Percentiles rank a stretch among this genome's conserved stretches.
Evolutionary conservation across 495 filamentous ascomycete species (phyloP).

Genomic region (Evansstolkia leycettana): DNA sequence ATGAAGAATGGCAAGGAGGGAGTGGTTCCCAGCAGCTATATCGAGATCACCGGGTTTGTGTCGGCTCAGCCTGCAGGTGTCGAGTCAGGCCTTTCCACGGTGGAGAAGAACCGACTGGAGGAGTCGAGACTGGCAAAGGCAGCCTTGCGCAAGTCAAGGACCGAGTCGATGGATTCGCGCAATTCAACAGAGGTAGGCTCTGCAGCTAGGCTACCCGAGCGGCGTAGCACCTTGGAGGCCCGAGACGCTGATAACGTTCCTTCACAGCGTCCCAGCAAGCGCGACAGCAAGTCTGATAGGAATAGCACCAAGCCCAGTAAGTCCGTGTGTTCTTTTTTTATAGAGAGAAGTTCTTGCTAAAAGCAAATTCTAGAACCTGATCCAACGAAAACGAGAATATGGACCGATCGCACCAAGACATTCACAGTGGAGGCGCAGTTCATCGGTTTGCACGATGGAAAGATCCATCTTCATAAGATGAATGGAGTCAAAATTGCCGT

Average conservation of each 20-base stretch:
- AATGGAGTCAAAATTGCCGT: slow-evolving; percentile 99
- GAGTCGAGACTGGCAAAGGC: slow-evolving; percentile 71
- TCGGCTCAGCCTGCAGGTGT: slow-evolving; percentile 36
- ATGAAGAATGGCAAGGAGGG: slow-evolving; percentile 86
- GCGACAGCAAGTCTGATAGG: slow-evolving; percentile 51
- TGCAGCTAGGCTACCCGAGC: slow-evolving; percentile 55
- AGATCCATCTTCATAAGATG: slow-evolving; percentile 94
- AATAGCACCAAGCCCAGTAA: slow-evolving; percentile 65
- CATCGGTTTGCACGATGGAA: slow-evolving; percentile 77
- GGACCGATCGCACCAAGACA: slow-evolving; percentile 88
- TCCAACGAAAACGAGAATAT: slow-evolving; percentile 68
- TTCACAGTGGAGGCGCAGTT: slow-evolving; percentile 98
- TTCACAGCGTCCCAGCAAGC: slow-evolving; percentile 53
- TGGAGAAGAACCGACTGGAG: slow-evolving; percentile 75
- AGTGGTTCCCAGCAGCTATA: slow-evolving; percentile 96
- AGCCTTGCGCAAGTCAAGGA: slow-evolving; percentile 47
- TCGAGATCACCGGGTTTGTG: slow-evolving; percentile 65
- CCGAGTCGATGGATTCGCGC: slow-evolving; percentile 41
- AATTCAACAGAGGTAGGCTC: slow-evolving; percentile 60
- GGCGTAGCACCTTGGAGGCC: slow-evolving; percentile 51
- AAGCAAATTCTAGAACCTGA: slow-evolving; percentile 58
- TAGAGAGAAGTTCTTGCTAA: slow-evolving; percentile 6
- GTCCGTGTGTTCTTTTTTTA: slow-evolving; percentile 15
- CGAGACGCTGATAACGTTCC: slow-evolving; percentile 44
- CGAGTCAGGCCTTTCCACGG: slow-evolving; percentile 56